Conservation (phyloP, 2,329 filamentous ascomycete species). For the Fusarium torulosum region DNA sequence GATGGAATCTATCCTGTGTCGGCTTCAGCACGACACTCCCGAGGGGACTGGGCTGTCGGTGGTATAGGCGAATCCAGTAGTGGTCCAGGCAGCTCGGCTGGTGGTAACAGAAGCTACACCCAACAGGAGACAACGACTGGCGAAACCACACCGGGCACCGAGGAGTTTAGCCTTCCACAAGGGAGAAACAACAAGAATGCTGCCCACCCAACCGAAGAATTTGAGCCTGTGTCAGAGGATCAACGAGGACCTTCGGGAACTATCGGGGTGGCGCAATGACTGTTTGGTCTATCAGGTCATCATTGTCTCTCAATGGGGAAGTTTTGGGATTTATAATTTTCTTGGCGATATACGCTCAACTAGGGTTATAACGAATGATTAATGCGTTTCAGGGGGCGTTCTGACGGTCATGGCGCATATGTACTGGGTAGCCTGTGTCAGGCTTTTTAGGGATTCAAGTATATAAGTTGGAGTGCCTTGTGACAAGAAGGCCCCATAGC, state of each 20-base stretch:
- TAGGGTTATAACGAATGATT: slow-evolving; percentile 7
- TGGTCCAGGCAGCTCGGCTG: slow-evolving; percentile 10
- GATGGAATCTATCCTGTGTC: slow-evolving; percentile 35
- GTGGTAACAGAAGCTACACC: slow-evolving; percentile 16
- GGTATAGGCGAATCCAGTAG: slow-evolving; percentile 22
- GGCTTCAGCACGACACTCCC: slow-evolving; percentile 29
- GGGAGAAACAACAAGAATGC: background rate
- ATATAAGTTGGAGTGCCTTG: slow-evolving; percentile 5
- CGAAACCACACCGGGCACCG: slow-evolving; percentile 6
- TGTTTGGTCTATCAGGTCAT: background rate
- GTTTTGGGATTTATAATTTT: slow-evolving; percentile 5
- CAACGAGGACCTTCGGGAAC: slow-evolving; percentile 1
- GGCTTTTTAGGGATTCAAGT: slow-evolving; percentile 27
- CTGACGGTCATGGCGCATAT: slow-evolving; percentile 22
- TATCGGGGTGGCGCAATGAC: slow-evolving; percentile 26
- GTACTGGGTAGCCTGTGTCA: slow-evolving; percentile 17
- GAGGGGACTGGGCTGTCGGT: slow-evolving; percentile 27
- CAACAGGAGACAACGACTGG: slow-evolving; percentile 4
- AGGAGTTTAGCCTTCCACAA: background rate
- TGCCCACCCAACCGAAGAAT: background rate
- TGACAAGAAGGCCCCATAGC: background rate
- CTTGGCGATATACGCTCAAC: slow-evolving; percentile 6
- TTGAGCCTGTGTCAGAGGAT: background rate
- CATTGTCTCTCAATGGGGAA: background rate
- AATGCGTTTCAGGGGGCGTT: slow-evolving; percentile 25